Percentiles rank a stretch among this genome's conserved stretches.
Evolutionary conservation across 768 basidiomycete genomes (phyloP).

Genomic region (Boletus rufocinnamomeus): DNA sequence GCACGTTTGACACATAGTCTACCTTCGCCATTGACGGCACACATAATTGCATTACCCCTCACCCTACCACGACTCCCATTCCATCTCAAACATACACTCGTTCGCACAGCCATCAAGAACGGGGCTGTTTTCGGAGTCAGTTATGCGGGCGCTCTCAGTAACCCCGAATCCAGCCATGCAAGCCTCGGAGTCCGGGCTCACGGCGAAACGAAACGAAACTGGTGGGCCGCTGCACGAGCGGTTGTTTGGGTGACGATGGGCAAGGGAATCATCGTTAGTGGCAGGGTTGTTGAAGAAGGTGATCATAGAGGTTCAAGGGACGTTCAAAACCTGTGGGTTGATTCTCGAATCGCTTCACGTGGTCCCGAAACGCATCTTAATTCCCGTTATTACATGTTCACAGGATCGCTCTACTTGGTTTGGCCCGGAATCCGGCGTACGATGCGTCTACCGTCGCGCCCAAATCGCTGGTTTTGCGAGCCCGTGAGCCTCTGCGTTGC

Average conservation of each 20-base stretch:
- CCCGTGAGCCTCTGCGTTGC: conserved; percentile 52
- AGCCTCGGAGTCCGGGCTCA: conserved; percentile 50
- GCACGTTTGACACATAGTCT: conserved; percentile 80
- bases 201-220: conserved; percentile 73
- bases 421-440: conserved; percentile 69
- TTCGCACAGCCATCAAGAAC: conserved; percentile 78
- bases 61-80: conserved; percentile 78
- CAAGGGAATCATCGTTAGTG: conserved; percentile 70
- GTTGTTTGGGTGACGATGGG: conserved; percentile 80
- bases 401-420: conserved; percentile 67
- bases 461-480: conserved; percentile 69
- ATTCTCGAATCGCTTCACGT: neutral
- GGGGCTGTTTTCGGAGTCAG: conserved; percentile 82
- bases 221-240: conserved; percentile 83
- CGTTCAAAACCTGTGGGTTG: conserved; percentile 70
- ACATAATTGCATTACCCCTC: conserved; percentile 79
- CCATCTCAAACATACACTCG: conserved; percentile 79
- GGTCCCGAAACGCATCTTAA: neutral
- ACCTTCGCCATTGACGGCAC: conserved; percentile 75
- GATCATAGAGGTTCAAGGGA: conserved; percentile 75
- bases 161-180: conserved; percentile 48
- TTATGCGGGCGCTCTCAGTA: conserved; percentile 73
- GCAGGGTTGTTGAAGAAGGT: conserved; percentile 59
- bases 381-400: neutral
- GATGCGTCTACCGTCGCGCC: conserved; percentile 59